A percentile compares a stretch with the other conserved stretches of the same genome.
These are phyloP conservation scores for Aspergillus campestris DNA, from an alignment of 495 filamentous ascomycete genomes.

Conservation along the genomic window DNA sequence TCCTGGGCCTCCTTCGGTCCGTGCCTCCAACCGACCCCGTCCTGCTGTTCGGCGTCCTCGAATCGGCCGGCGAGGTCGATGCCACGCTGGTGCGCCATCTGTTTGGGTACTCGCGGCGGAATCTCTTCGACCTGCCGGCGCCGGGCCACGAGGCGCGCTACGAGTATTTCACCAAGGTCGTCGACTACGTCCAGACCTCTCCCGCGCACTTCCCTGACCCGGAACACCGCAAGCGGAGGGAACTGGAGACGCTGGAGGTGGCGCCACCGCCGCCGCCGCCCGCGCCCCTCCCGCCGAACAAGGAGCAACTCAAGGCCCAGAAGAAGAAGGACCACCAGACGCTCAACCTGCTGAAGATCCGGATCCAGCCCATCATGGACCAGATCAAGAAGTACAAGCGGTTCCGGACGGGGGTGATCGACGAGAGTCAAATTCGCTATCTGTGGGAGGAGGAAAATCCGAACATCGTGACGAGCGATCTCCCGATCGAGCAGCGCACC, in stretches of 20 bases:
- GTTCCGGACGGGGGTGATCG: conserved; percentile 73
- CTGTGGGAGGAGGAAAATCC: conserved; percentile 77
- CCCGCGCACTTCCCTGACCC: conserved; percentile 83
- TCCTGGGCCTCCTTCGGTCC: conserved; percentile 65
- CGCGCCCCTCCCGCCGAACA: conserved; percentile 45
- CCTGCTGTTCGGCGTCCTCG: conserved; percentile 73
- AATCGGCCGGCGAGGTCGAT: conserved; percentile 51
- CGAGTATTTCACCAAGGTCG: conserved; percentile 68
- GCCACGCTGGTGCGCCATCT: conserved; percentile 59
- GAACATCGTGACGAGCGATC: conserved; percentile 68
- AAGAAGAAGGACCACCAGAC: conserved; percentile 70
- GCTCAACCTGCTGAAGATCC: conserved; percentile 76
- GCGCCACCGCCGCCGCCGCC: conserved; percentile 63
- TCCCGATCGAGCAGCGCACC: conserved; percentile 49
- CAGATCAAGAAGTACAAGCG: conserved; percentile 81
- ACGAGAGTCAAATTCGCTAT: conserved; percentile 62
- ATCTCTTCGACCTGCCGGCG: conserved; percentile 56
- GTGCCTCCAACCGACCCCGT: conserved; percentile 83
- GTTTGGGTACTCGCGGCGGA: conserved; percentile 76
- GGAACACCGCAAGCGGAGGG: conserved; percentile 73
- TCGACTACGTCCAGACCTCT: conserved; percentile 62
- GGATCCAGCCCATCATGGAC: conserved; percentile 90
- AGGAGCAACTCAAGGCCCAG: conserved; percentile 71
- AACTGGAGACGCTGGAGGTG: conserved; percentile 64
- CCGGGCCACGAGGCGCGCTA: conserved; percentile 57